Evolutionary conservation across 805 yeast genomes (phyloP), one percentile per base, ranked within the genome.

Genomic region (Kuraishia borneana): DNA sequence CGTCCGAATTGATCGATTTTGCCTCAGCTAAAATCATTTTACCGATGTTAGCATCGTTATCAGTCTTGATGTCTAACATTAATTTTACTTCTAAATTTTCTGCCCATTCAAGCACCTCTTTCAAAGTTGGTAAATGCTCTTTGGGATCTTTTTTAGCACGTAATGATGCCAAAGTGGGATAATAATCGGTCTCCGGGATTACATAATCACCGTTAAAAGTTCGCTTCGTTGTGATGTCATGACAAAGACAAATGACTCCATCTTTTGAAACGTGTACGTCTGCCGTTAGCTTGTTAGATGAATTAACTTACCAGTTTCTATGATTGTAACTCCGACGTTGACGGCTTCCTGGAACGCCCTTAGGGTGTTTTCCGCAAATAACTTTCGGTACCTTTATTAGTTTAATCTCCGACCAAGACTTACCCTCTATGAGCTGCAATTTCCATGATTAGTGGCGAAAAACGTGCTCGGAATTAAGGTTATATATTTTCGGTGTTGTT

Each of bases 241-340:
- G 67, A 17, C 56, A 45, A 16, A 61, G 44, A 3, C 60, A 51
- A 13, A 60, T 41, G 7, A 45, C 35, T 3, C 45, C 45, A 39
- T 61, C 67, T 6, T 41, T 39, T 1, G 65, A 41, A 3, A 59
- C 41, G 36, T 61, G 67, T 8, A 61, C 39, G 42, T 61, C 66
- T 1, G 40, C 36, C 23, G 14, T n/a, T n/a, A 21, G 34, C 22
- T n/a, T n/a, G 34, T 31, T 17, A 21, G 18, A 22, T 19, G 22
- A 30, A 19, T 7, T 7, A 13, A 23, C 28, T 14, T 16, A 28
- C 30, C 30, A 7, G 28, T 25, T 7, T 60, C 65, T 14, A 60
- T 43, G 2, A 56, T 53, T 4, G 42, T 35, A 33, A 61, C 55
- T 1, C 62, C 61, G 21, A 47, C 46, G 12, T 45, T 46, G 9